Percentiles rank a stretch among this genome's conserved stretches.
Conservation (phyloP, 306 rosid genomes). For the Cyamopsis tetragonoloba region DNA sequence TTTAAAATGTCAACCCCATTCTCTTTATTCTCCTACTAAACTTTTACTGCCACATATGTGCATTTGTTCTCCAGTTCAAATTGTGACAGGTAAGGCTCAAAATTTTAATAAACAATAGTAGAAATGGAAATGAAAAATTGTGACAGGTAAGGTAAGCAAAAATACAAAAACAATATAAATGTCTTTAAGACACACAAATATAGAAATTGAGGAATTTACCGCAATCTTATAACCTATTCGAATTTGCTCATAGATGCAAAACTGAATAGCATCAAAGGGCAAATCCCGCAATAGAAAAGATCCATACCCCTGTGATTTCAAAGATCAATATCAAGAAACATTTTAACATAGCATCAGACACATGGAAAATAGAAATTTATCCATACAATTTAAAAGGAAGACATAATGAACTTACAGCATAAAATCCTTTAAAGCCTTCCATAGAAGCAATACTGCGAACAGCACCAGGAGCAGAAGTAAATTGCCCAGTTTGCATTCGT, state of each 20-base stretch:
- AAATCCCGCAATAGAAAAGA: constrained; percentile 83
- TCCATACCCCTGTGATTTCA: constrained; percentile 71
- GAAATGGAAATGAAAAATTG: background rate
- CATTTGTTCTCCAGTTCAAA: background rate
- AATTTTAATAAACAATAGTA: background rate
- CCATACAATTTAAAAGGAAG: constrained; percentile 5
- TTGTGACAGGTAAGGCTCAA: background rate
- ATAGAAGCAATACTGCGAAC: constrained; percentile 71
- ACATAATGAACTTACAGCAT: constrained; percentile 51
- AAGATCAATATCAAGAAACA: constrained; percentile 14
- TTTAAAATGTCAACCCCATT: background rate
- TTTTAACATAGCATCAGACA: background rate
- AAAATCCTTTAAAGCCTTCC: constrained; percentile 86
- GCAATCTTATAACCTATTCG: constrained; percentile 78
- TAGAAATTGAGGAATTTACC: constrained; percentile 45
- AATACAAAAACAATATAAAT: background rate
- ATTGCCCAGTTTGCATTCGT: constrained; percentile 96
- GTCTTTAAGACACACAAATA: background rate
- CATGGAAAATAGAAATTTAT: background rate
- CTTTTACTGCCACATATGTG: background rate
- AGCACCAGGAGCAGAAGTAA: constrained; percentile 74
- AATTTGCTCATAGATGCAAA: constrained; percentile 94
- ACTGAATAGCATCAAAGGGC: constrained; percentile 94
- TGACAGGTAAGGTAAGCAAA: background rate
- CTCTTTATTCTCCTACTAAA: background rate